Evolutionary conservation across 2,329 filamentous ascomycete genomes (phyloP).

Genomic region (Talaromyces sp.): DNA sequence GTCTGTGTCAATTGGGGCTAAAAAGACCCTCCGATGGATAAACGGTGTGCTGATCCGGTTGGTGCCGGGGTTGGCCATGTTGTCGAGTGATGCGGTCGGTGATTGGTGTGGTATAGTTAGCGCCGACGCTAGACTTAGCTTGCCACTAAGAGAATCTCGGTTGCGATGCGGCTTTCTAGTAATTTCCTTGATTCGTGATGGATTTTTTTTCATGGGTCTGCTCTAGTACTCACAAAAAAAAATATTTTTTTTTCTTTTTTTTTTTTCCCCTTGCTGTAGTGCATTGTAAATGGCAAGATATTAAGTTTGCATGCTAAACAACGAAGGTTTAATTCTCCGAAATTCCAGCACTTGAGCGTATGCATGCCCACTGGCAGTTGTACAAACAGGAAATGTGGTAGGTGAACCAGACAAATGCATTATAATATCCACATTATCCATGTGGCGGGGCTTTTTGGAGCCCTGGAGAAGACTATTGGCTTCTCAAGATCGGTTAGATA

Average conservation of each 20-base stretch:
- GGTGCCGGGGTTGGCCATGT: slow-evolving; percentile 9
- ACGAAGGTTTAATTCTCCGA: too few species aligned
- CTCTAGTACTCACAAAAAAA: too few species aligned
- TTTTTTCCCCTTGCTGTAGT: too few species aligned
- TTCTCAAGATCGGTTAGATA: background rate
- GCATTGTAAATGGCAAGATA: too few species aligned
- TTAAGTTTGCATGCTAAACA: too few species aligned
- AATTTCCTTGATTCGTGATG: background rate
- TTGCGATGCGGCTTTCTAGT: background rate
- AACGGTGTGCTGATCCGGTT: slow-evolving; percentile 20
- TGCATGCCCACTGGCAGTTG: too few species aligned
- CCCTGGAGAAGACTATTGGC: slow-evolving; percentile 4
- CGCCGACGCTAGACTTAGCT: background rate
- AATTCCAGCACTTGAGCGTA: too few species aligned
- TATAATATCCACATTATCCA: background rate
- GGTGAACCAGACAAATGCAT: too few species aligned
- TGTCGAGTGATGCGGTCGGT: background rate
- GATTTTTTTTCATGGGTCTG: background rate
- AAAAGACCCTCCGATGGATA: slow-evolving; percentile 6
- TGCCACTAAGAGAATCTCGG: background rate
- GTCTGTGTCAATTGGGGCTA: background rate
- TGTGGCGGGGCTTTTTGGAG: background rate
- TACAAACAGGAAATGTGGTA: too few species aligned
- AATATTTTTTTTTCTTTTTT: too few species aligned
- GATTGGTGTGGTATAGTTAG: slow-evolving; percentile 11